Percentiles rank a stretch among this genome's conserved stretches.
Conservation (phyloP, 2,329 filamentous ascomycete genomes). For the Ploettnerulaceae sp. region DNA sequence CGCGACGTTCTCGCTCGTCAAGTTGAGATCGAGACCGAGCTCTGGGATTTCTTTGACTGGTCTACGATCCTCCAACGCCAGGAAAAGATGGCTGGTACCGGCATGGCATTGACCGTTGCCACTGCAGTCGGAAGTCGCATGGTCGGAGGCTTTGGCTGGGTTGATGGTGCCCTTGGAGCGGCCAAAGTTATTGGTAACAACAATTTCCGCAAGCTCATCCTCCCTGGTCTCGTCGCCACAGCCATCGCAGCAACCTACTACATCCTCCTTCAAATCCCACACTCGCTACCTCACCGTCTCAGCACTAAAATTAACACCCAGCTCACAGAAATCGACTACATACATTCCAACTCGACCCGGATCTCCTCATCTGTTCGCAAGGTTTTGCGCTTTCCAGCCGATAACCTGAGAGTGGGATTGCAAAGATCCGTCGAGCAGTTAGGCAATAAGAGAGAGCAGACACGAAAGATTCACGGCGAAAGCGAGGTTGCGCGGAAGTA, state of each 20-base stretch:
- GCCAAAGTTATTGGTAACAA: constrained; percentile 76
- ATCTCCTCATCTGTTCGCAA: constrained; percentile 84
- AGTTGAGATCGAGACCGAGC: constrained; percentile 80
- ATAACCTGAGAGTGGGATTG: constrained; percentile 77
- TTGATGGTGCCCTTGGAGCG: constrained; percentile 79
- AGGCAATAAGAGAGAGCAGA: constrained; percentile 72
- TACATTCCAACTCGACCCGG: constrained; percentile 79
- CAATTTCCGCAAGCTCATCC: constrained; percentile 72
- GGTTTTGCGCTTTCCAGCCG: constrained; percentile 80
- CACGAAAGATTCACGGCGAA: constrained; percentile 73
- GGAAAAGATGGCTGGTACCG: constrained; percentile 90
- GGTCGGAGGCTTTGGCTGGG: constrained; percentile 79
- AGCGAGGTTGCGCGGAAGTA: constrained; percentile 86
- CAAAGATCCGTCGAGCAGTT: constrained; percentile 84
- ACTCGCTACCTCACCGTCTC: constrained; percentile 80
- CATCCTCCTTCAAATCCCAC: constrained; percentile 79
- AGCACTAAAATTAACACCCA: constrained; percentile 78
- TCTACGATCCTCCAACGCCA: constrained; percentile 78
- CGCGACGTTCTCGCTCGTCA: constrained; percentile 77
- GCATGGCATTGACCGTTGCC: constrained; percentile 88
- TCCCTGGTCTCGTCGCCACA: constrained; percentile 74
- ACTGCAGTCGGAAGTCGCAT: constrained; percentile 79
- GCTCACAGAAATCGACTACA: constrained; percentile 81
- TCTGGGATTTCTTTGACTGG: constrained; percentile 92
- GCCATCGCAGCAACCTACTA: constrained; percentile 73